A percentile compares a stretch with the other conserved stretches of the same genome.
Evolutionary conservation across 352 stramenopile genomes (phyloP).

Genomic region (Pythium chondricola): DNA sequence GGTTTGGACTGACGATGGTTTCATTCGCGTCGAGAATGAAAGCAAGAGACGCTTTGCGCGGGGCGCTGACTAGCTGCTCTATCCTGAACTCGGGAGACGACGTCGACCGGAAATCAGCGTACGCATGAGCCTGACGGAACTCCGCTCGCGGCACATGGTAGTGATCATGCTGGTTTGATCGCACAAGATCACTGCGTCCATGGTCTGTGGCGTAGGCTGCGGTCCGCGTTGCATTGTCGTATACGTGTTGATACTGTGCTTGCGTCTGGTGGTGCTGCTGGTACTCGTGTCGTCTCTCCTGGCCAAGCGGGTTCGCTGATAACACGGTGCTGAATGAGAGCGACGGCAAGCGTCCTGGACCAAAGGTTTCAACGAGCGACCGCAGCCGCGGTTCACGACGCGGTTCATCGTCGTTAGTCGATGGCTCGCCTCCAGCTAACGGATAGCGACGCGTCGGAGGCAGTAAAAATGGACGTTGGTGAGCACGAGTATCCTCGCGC

Average conservation of each 20-base stretch:
- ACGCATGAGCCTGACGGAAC: not conserved
- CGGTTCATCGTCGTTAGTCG: conserved; percentile 7
- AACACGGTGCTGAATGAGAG: conserved; percentile 3
- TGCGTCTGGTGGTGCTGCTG: not conserved
- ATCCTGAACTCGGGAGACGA: not conserved
- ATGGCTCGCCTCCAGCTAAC: conserved; percentile 2
- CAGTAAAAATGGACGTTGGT: not conserved
- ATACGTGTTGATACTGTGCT: not conserved
- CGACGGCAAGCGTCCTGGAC: not conserved
- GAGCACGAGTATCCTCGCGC: conserved; percentile 1
- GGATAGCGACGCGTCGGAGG: not conserved
- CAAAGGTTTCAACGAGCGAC: conserved; percentile 1
- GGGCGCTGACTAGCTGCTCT: conserved; percentile 2
- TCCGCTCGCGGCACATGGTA: not conserved
- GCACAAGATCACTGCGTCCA: no score
- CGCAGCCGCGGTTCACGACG: not conserved
- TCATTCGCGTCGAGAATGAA: conserved; percentile 21
- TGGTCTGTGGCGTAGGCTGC: no score
- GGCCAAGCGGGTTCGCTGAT: not conserved
- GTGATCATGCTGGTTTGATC: not conserved
- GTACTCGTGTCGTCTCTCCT: conserved; percentile 1
- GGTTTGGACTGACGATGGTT: conserved; percentile 1
- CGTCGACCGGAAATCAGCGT: not conserved
- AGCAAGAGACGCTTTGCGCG: conserved; percentile 21
- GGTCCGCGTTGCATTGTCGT: no score